Percentiles rank a stretch among this genome's conserved stretches.
These are phyloP conservation scores for Saprolegnia parasitica DNA, from an alignment of 352 stramenopile species.

Conservation along the genomic window DNA sequence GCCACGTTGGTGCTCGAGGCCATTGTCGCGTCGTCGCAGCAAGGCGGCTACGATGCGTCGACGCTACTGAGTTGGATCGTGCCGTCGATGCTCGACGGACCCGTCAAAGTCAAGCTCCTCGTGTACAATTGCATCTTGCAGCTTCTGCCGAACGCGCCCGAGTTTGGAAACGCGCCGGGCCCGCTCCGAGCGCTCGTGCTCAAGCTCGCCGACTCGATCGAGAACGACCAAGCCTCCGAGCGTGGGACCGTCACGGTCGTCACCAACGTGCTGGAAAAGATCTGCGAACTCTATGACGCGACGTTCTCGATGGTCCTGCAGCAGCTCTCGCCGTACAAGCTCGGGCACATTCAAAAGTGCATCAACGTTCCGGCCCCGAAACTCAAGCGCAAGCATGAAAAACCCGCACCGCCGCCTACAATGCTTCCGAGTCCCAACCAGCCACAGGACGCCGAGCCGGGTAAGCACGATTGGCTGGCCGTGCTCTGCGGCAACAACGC, in stretches of 20 bases:
- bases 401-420: not conserved
- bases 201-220: constrained; percentile 62
- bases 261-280: not conserved
- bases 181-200: constrained; percentile 59
- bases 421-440: not conserved
- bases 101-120: constrained; percentile 70
- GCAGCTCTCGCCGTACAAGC: not conserved
- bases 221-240: constrained; percentile 36
- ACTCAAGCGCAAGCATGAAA: constrained; percentile 9
- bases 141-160: constrained; percentile 45
- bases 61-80: constrained; percentile 47
- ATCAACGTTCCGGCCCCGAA: not conserved
- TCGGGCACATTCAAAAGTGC: not conserved
- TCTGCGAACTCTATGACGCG: not conserved
- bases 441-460: not conserved
- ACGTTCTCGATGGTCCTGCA: not conserved
- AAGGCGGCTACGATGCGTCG: constrained; percentile 38
- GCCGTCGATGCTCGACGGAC: constrained; percentile 63
- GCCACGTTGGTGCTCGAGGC: constrained; percentile 64
- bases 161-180: constrained; percentile 58
- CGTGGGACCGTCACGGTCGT: not conserved
- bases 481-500: not conserved
- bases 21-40: constrained; percentile 32
- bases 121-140: constrained; percentile 64
- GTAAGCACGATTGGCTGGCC: not conserved